Percentiles rank a stretch among this genome's conserved stretches.
These are phyloP conservation scores for Hypoxylon sp. DNA, from an alignment of 2,329 filamentous ascomycete genomes.

Conservation along the genomic window DNA sequence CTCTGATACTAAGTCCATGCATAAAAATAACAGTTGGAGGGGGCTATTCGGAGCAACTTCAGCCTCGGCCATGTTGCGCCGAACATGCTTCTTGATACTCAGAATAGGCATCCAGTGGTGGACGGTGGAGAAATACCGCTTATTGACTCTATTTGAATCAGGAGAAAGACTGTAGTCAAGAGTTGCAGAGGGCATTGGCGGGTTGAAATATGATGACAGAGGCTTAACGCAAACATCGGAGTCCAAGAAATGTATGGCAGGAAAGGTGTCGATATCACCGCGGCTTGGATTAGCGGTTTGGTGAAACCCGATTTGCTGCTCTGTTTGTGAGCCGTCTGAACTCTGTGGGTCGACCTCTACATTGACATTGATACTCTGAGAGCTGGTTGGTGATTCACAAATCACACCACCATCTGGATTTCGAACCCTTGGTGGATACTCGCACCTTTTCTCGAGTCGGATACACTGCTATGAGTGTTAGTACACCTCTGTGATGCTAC, in stretches of 20 bases:
- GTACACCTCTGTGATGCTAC: neutral
- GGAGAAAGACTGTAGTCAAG: neutral
- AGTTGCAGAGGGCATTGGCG: conserved; percentile 1
- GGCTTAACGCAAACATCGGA: conserved; percentile 36
- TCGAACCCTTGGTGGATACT: conserved; percentile 37
- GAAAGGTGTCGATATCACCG: conserved; percentile 20
- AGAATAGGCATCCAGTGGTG: conserved; percentile 45
- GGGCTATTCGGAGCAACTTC: conserved; percentile 15
- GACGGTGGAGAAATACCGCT: conserved; percentile 40
- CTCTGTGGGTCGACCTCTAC: conserved; percentile 1
- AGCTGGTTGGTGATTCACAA: conserved; percentile 8
- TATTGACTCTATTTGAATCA: conserved; percentile 21
- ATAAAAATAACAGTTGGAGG: conserved; percentile 39
- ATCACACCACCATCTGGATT: neutral
- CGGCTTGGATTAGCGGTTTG: neutral
- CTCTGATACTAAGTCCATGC: conserved; percentile 46
- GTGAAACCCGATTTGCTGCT: neutral
- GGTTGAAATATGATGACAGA: conserved; percentile 28
- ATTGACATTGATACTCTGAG: conserved; percentile 6
- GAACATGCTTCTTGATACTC: conserved; percentile 40
- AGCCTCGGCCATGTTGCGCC: conserved; percentile 19
- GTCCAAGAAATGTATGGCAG: conserved; percentile 43
- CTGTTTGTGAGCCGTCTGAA: neutral
- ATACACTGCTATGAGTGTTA: conserved; percentile 35
- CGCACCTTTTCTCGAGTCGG: conserved; percentile 43